Percentiles rank a stretch among this genome's conserved stretches.
phyloP scores from a whole-genome alignment of 73 alveolate species.

The Loxodes magnus region DNA sequence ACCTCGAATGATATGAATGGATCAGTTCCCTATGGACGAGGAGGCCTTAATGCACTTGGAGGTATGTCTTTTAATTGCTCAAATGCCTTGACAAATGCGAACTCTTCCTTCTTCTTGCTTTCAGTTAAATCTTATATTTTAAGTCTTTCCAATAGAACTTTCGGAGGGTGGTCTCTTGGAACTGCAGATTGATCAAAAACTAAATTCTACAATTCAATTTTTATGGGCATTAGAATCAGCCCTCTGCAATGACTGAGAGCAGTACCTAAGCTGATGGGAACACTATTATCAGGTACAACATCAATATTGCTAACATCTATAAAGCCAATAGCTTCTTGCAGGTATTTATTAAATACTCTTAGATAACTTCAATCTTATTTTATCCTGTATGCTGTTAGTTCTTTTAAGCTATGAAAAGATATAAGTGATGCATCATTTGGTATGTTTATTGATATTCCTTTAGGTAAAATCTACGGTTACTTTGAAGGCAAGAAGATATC shows the following conservation, averaged over 20 bases:
- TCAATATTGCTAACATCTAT: conserved; percentile 33
- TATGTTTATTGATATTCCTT: too few relatives aligned
- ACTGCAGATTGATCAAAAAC: conserved; percentile 73
- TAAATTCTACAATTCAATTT: conserved; percentile 50
- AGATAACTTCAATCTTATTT: conserved; percentile 60
- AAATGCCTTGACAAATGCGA: conserved; percentile 59
- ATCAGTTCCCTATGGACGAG: conserved; percentile 80
- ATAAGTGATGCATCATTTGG: too few relatives aligned
- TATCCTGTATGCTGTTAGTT: too few relatives aligned
- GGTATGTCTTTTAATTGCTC: conserved; percentile 73
- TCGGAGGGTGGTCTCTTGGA: conserved; percentile 65
- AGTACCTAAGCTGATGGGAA: conserved; percentile 21
- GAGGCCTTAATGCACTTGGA: conserved; percentile 63
- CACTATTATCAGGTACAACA: conserved; percentile 14
- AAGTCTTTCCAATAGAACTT: conserved; percentile 63
- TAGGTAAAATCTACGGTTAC: too few relatives aligned
- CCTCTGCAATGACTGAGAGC: conserved; percentile 31
- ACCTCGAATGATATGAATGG: conserved; percentile 93
- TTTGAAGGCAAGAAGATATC: too few relatives aligned
- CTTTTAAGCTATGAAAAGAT: too few relatives aligned
- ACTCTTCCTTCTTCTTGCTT: conserved; percentile 15
- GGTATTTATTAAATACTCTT: conserved; percentile 39
- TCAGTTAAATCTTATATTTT: conserved; percentile 20
- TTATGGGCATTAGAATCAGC: conserved; percentile 54
- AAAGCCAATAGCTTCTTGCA: conserved; percentile 43